Evolutionary conservation across 345 rosid species (phyloP).

Genomic region (Populus davidiana): DNA sequence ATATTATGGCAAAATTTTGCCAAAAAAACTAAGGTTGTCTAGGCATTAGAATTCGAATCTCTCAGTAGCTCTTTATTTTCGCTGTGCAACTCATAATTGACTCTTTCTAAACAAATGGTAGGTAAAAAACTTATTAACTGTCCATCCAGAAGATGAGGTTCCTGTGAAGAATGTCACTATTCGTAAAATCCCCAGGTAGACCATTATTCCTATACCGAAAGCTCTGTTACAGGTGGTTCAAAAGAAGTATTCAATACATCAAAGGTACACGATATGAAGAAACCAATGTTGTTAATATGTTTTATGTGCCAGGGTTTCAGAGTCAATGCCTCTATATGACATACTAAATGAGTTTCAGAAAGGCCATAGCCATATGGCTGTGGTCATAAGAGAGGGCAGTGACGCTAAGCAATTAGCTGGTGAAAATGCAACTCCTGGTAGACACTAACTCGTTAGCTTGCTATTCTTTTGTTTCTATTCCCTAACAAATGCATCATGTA

Average conservation of each 20-base stretch:
- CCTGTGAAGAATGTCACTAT: constrained; percentile 75
- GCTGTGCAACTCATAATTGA: too few species aligned
- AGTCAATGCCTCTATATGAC: constrained; percentile 76
- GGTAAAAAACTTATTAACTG: constrained; percentile 76
- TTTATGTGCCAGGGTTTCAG: constrained; percentile 52
- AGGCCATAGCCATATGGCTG: constrained; percentile 98
- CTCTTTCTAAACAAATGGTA: constrained; percentile 13
- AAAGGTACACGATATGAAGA: background rate
- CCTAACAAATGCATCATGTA: background rate
- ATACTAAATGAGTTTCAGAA: constrained; percentile 94
- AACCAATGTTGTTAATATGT: background rate
- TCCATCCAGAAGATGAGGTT: constrained; percentile 70
- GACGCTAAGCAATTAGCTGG: constrained; percentile 16
- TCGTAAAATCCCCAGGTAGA: constrained; percentile 86
- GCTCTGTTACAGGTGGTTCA: background rate
- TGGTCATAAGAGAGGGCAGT: constrained; percentile 50
- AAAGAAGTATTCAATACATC: background rate
- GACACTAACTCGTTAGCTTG: background rate
- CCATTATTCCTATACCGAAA: background rate
- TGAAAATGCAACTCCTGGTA: constrained; percentile 18
- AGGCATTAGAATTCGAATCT: too few species aligned
- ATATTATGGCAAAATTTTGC: too few species aligned
- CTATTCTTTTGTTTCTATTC: background rate
- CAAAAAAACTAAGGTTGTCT: too few species aligned
- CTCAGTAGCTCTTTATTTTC: too few species aligned